Conservation (phyloP, 1,284 basidiomycete species). For the Leucoagaricus sp. region DNA sequence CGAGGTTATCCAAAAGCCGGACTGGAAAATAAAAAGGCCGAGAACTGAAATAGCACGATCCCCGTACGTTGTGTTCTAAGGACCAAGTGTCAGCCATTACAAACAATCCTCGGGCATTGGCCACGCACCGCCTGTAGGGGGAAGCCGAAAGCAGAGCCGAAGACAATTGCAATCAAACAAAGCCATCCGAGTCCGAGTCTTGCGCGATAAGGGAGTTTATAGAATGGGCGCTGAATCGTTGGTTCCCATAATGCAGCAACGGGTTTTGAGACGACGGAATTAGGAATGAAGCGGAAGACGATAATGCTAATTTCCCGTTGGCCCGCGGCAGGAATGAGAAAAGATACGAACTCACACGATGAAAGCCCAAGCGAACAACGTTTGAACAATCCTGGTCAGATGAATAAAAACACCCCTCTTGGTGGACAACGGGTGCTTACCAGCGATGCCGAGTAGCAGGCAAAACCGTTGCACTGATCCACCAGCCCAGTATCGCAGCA, state of each 20-base stretch:
- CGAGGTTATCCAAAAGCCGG: conserved; percentile 67
- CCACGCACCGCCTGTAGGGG: conserved; percentile 52
- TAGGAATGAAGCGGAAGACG: conserved; percentile 79
- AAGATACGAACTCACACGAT: conserved; percentile 48
- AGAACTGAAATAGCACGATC: conserved; percentile 83
- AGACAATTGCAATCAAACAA: conserved; percentile 70
- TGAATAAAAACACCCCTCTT: conserved; percentile 17
- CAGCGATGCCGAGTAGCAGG: conserved; percentile 72
- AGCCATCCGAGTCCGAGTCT: conserved; percentile 73
- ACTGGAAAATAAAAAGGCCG: conserved; percentile 78
- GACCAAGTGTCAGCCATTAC: background rate
- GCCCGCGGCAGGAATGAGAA: background rate
- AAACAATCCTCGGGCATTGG: background rate
- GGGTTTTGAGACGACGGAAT: conserved; percentile 63
- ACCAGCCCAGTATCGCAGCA: conserved; percentile 73
- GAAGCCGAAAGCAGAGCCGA: conserved; percentile 85
- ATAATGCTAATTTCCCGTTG: conserved; percentile 52
- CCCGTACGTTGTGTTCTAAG: conserved; percentile 65
- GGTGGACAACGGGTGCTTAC: conserved; percentile 35
- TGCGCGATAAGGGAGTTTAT: conserved; percentile 55
- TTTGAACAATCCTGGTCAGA: conserved; percentile 68
- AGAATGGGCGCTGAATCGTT: conserved; percentile 67
- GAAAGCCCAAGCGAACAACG: conserved; percentile 80
- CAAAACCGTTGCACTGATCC: conserved; percentile 74
- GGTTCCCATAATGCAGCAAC: conserved; percentile 68